These are phyloP conservation scores for Bothriochloa decipiens DNA, from an alignment of 176 grass and related monocot species.

Conservation along the genomic window DNA sequence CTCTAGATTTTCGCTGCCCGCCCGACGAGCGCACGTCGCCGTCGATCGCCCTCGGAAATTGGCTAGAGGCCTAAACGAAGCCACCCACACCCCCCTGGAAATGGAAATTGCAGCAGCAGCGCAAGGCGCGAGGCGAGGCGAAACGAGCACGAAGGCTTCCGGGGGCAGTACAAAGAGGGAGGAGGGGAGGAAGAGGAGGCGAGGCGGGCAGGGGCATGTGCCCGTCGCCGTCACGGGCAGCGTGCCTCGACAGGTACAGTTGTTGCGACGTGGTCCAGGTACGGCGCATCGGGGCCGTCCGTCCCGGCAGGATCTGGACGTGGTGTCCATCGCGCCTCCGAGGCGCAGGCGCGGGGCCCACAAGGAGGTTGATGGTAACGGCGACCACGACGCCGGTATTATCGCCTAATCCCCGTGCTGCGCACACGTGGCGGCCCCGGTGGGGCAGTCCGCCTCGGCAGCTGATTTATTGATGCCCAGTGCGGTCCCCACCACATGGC, in stretches of 20 bases:
- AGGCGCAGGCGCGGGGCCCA: neutral
- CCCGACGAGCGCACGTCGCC: conserved; percentile 21
- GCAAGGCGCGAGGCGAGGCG: conserved; percentile 21
- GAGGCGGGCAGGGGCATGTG: conserved; percentile 43
- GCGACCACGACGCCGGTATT: conserved; percentile 44
- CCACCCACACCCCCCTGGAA: too few species aligned
- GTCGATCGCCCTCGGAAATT: neutral
- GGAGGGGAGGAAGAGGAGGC: neutral
- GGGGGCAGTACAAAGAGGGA: conserved; percentile 36
- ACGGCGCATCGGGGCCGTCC: conserved; percentile 33
- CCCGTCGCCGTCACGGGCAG: conserved; percentile 65
- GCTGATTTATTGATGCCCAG: conserved; percentile 42
- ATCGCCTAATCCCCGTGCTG: conserved; percentile 21
- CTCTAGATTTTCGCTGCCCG: neutral
- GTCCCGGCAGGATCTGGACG: conserved; percentile 15
- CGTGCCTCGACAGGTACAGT: conserved; percentile 40
- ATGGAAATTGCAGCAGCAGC: conserved; percentile 13
- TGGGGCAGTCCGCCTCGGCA: conserved; percentile 21
- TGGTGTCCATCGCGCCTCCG: neutral
- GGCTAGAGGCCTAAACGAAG: conserved; percentile 7
- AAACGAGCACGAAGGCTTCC: conserved; percentile 35
- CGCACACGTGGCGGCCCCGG: conserved; percentile 46
- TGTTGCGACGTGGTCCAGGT: conserved; percentile 35
- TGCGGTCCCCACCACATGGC: conserved; percentile 44
- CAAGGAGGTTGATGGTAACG: conserved; percentile 28